A percentile compares a stretch with the other conserved stretches of the same genome.
Conservation (phyloP, 495 filamentous ascomycete species). For the Aspergillus cristatus region DNA sequence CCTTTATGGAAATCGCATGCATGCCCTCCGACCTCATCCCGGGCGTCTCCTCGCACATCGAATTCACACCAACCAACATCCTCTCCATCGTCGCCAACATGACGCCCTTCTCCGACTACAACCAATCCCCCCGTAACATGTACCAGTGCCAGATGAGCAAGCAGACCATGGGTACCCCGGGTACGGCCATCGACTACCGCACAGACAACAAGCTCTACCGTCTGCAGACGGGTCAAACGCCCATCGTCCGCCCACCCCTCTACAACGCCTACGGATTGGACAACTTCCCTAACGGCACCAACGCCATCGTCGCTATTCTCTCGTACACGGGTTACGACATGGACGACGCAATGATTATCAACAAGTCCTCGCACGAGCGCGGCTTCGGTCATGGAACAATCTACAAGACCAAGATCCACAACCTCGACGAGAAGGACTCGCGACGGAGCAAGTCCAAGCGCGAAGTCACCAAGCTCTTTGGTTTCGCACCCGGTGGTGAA, state of each 20-base stretch:
- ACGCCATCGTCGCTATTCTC: slow-evolving; percentile 93
- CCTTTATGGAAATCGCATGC: slow-evolving; percentile 96
- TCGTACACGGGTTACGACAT: slow-evolving; percentile 99
- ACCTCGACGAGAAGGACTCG: slow-evolving; percentile 62
- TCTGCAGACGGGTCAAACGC: slow-evolving; percentile 91
- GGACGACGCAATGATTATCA: slow-evolving; percentile 99
- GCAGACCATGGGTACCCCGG: slow-evolving; percentile 96
- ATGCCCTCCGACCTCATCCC: slow-evolving; percentile 73
- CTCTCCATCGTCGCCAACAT: slow-evolving; percentile 96
- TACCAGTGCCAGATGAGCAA: slow-evolving; percentile 99
- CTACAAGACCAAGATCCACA: slow-evolving; percentile 91
- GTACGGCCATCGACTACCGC: slow-evolving; percentile 72
- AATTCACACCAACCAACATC: slow-evolving; percentile 92
- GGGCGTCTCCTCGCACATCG: slow-evolving; percentile 84
- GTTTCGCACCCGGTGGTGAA: slow-evolving; percentile 65
- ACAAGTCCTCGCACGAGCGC: slow-evolving; percentile 94
- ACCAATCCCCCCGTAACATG: slow-evolving; percentile 98
- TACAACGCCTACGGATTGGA: slow-evolving; percentile 96
- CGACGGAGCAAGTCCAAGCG: slow-evolving; percentile 44
- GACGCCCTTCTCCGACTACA: slow-evolving; percentile 98
- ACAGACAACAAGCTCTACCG: slow-evolving; percentile 97
- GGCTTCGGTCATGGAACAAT: slow-evolving; percentile 96
- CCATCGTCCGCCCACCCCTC: slow-evolving; percentile 81
- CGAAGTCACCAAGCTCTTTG: slow-evolving; percentile 66
- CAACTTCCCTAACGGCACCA: slow-evolving; percentile 97